Evolutionary conservation across 176 grass and related monocot species (phyloP), one percentile per base, ranked within the genome.

Genomic region (Lolium perenne): DNA sequence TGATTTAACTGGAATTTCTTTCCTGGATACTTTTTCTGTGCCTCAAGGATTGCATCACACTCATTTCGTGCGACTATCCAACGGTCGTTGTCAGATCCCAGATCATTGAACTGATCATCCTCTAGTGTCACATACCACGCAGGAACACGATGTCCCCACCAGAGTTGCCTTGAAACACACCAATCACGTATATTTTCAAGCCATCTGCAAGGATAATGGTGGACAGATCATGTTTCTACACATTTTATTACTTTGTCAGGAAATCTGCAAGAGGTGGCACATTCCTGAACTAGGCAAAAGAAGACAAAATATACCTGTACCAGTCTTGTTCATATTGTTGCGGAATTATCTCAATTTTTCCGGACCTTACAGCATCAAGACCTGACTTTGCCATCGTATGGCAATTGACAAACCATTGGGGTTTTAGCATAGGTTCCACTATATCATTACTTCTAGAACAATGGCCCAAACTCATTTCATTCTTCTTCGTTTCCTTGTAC

Each of bases 31-130:
- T 85, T 91, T 62, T 83, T 40, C 72, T 91, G 82, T 74, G 95
- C 89, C 89, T 93, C 91, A 14, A 88, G 67, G 12, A 89, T 49
- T 35, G 93, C 95, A 64, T 98, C 91, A 0, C 45, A 41, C 67
- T 98, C 93, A 91, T 95, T 98, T 86, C 93, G 89, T 74, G 89
- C 95, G 10, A 95, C 95, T 82, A 98, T 90, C 95, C 95, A 98
- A 62, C 81, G 89, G 48, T 90, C 80, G 80, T 93, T 93, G 59
- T 93, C 76, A 11, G 88, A 90, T 82, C 95, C 95, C 22, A 89
- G 41, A 60, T 72, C 89, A 72, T 92, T 93, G 59, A 87, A 83
- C 4, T 78, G 71, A 20, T 98, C 95, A 38, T 98, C 91, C 79
- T 90, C 89, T 47, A 95, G 77, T 46, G 83, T 92, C 62, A 95